Conservation (phyloP, 441 rosid species). For the Corymbia calophylla region DNA sequence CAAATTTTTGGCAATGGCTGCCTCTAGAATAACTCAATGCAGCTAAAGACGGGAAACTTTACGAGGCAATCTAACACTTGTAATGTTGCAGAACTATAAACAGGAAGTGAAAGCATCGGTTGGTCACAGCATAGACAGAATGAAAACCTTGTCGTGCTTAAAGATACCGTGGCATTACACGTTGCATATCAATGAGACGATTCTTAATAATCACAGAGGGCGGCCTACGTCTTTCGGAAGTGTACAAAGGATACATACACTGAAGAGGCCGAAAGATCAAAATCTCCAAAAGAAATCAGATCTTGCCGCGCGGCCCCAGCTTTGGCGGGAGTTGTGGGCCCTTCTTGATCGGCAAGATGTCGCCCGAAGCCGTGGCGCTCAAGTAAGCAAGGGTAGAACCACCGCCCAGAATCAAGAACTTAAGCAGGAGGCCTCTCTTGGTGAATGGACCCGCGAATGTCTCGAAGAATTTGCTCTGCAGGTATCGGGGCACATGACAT, state of each 20-base stretch:
- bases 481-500: not conserved
- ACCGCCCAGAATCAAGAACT: conserved; percentile 89
- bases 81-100: not conserved
- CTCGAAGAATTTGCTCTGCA: conserved; percentile 99
- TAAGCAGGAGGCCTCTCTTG: conserved; percentile 91
- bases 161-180: not conserved
- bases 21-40: not conserved
- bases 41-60: not conserved
- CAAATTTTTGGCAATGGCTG: not conserved
- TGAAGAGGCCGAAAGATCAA: not conserved
- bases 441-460: conserved; percentile 92
- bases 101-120: not conserved
- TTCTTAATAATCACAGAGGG: not conserved
- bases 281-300: conserved; percentile 19
- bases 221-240: not conserved
- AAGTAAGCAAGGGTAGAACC: conserved; percentile 72
- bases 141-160: not conserved
- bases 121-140: not conserved
- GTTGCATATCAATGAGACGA: not conserved
- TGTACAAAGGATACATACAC: not conserved
- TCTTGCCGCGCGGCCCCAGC: conserved; percentile 88
- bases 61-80: not conserved
- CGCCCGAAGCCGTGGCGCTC: conserved; percentile 65
- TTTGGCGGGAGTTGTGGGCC: conserved; percentile 93
- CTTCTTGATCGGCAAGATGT: conserved; percentile 79